A percentile compares a stretch with the other conserved stretches of the same genome.
These are phyloP conservation scores for Exophiala sideris DNA, from an alignment of 2,329 filamentous ascomycete species.

Conservation along the genomic window DNA sequence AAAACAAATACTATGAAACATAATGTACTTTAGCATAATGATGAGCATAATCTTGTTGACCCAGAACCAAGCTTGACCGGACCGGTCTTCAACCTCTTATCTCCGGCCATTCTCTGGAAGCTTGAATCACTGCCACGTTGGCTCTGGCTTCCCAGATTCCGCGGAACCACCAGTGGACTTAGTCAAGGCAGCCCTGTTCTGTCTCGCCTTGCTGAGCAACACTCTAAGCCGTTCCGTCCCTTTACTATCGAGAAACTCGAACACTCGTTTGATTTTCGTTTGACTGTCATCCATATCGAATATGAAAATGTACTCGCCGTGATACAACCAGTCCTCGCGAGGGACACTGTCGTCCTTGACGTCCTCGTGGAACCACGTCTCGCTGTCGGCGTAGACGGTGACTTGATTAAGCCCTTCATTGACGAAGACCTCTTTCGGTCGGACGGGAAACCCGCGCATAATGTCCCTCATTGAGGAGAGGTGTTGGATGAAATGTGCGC, in stretches of 20 bases:
- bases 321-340: constrained; percentile 30
- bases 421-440: constrained; percentile 19
- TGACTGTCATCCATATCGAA: constrained; percentile 32
- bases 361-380: constrained; percentile 29
- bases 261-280: constrained; percentile 29
- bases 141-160: too few species aligned
- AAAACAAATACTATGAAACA: too few species aligned
- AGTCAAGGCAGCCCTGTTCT: constrained; percentile 42
- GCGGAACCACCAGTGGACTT: too few species aligned
- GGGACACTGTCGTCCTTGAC: constrained; percentile 25
- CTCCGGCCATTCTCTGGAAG: too few species aligned
- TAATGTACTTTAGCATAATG: too few species aligned
- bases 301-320: constrained; percentile 36
- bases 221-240: constrained; percentile 3
- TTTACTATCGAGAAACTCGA: constrained; percentile 37
- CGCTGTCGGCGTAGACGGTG: constrained; percentile 31
- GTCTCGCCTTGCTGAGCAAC: constrained; percentile 8
- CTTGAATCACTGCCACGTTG: too few species aligned
- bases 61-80: too few species aligned
- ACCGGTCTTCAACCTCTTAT: too few species aligned
- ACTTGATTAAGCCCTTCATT: constrained; percentile 25
- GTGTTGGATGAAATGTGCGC: constrained; percentile 16
- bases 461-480: constrained; percentile 7
- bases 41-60: too few species aligned
- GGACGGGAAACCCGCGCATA: constrained; percentile 19